phyloP scores from a whole-genome alignment of 2,329 filamentous ascomycete genomes.

The Claviceps pusilla region DNA sequence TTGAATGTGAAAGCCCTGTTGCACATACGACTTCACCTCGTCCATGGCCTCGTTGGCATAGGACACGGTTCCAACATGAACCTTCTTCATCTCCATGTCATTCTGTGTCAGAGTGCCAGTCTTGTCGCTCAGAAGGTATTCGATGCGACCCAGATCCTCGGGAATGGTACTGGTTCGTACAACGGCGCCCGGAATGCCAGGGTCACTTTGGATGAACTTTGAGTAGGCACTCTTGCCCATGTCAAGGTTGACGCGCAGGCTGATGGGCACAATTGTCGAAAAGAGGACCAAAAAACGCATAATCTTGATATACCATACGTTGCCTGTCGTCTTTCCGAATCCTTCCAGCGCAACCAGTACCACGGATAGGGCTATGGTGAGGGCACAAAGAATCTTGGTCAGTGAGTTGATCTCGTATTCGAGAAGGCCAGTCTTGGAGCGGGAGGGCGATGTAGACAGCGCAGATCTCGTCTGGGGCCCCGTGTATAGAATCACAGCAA shows the following conservation, averaged over 20 bases:
- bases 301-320: conserved; percentile 86
- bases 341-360: conserved; percentile 78
- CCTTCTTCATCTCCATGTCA: conserved; percentile 97
- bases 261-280: conserved; percentile 98
- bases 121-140: conserved; percentile 93
- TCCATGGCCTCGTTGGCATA: conserved; percentile 99
- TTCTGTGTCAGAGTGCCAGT: conserved; percentile 97
- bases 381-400: conserved; percentile 84
- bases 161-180: conserved; percentile 96
- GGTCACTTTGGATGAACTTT: conserved; percentile 83
- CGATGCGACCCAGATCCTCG: conserved; percentile 86
- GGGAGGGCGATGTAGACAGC: conserved; percentile 76
- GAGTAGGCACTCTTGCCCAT: conserved; percentile 96
- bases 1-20: conserved; percentile 58
- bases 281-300: conserved; percentile 97
- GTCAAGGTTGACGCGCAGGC: conserved; percentile 87
- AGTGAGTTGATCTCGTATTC: conserved; percentile 95
- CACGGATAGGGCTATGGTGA: conserved; percentile 76
- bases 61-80: conserved; percentile 93
- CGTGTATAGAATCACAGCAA: conserved; percentile 87
- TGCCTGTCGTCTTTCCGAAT: conserved; percentile 51
- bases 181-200: conserved; percentile 78
- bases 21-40: conserved; percentile 75
- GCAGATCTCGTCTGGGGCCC: conserved; percentile 88
- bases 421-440: conserved; percentile 84